A percentile compares a stretch with the other conserved stretches of the same genome.
These are phyloP conservation scores for Rutidosis leptorrhynchoides DNA, from an alignment of 129 eudicot genomes.

Conservation along the genomic window DNA sequence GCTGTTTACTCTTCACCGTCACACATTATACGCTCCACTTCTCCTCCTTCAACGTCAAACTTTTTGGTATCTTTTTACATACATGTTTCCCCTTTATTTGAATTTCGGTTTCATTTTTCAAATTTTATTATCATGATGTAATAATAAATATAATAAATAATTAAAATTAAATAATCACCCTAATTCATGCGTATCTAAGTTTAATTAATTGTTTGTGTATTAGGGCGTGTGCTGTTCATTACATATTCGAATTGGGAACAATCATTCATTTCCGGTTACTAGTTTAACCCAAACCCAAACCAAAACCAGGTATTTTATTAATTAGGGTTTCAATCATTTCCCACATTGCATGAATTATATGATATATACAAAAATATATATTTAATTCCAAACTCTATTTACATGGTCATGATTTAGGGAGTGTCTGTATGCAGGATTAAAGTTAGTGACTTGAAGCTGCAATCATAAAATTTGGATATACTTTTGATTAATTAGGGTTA, in stretches of 20 bases:
- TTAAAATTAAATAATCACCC: too few relatives aligned
- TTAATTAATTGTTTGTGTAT: not conserved
- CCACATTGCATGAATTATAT: not conserved
- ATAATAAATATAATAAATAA: too few relatives aligned
- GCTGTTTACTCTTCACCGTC: conserved; percentile 27
- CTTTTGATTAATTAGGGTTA: not conserved
- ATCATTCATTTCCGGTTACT: conserved; percentile 23
- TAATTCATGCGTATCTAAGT: too few relatives aligned
- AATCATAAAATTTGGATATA: not conserved
- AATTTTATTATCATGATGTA: too few relatives aligned
- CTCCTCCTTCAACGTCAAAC: conserved; percentile 12
- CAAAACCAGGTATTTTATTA: conserved; percentile 37
- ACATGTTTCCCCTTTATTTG: not conserved
- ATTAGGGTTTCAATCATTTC: conserved; percentile 1
- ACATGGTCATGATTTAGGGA: not conserved
- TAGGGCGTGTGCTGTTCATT: conserved; percentile 13
- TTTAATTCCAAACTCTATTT: not conserved
- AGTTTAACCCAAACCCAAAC: conserved; percentile 26
- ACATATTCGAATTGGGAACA: conserved; percentile 12
- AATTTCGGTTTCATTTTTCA: too few relatives aligned
- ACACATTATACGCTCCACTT: conserved; percentile 16
- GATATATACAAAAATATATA: not conserved
- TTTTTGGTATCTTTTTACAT: conserved; percentile 14
- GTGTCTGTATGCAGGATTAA: not conserved
- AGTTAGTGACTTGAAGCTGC: not conserved